Conservation (phyloP, 345 rosid species). For the Salix dunnii region DNA sequence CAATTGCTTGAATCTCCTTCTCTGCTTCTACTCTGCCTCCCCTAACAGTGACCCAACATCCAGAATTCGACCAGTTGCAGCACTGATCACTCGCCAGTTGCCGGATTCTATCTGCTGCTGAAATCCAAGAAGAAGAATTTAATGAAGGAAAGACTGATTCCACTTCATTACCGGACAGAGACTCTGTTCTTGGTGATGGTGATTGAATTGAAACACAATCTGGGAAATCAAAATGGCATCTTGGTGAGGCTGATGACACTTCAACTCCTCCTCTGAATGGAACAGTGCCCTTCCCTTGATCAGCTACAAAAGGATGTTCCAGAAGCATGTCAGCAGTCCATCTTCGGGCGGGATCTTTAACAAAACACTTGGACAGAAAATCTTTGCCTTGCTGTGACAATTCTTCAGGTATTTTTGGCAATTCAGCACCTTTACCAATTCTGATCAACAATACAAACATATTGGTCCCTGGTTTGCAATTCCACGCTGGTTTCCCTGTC, state of each 20-base stretch:
- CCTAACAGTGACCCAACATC: conserved; percentile 15
- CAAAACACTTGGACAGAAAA: conserved; percentile 32
- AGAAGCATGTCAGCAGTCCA: conserved; percentile 40
- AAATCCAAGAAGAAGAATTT: not conserved
- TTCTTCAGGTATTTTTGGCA: conserved; percentile 25
- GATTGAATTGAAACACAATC: conserved; percentile 14
- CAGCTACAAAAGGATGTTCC: conserved; percentile 27
- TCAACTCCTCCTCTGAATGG: not conserved
- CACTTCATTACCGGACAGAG: not conserved
- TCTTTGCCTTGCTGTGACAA: conserved; percentile 25
- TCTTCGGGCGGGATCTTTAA: conserved; percentile 23
- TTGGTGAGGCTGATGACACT: conserved; percentile 3
- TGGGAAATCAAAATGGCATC: conserved; percentile 22
- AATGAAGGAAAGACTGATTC: conserved; percentile 10
- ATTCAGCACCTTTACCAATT: conserved; percentile 19
- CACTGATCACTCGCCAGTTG: conserved; percentile 4
- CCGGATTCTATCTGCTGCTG: conserved; percentile 22
- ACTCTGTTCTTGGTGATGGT: conserved; percentile 13
- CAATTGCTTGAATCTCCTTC: not conserved
- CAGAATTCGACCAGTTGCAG: conserved; percentile 14
- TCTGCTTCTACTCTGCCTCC: conserved; percentile 8
- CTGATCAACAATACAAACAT: conserved; percentile 13
- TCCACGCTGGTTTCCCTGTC: conserved; percentile 37
- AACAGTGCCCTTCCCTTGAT: not conserved
- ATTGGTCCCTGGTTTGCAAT: not conserved